Conservation (phyloP, 345 rosid species). For the Eucalyptus sideroxylon region DNA sequence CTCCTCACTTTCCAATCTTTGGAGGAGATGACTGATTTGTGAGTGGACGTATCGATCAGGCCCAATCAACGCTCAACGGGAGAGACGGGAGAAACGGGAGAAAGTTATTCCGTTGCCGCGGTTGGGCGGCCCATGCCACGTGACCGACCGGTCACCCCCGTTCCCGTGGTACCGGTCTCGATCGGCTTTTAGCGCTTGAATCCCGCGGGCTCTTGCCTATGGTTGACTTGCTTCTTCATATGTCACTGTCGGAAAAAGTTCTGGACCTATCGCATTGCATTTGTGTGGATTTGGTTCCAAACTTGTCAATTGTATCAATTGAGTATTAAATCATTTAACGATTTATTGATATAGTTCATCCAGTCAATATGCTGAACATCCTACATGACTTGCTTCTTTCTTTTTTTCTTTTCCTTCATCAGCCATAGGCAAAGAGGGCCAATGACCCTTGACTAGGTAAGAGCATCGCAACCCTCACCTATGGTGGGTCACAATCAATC, state of each 20-base stretch:
- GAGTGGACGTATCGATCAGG: not conserved
- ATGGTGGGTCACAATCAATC: fast-evolving
- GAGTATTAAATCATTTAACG: too few relatives aligned
- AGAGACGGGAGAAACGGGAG: not conserved
- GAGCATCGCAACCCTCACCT: fast-evolving
- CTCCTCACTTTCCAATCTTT: not conserved
- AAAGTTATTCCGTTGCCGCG: not conserved
- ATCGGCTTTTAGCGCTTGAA: not conserved
- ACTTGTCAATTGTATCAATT: too few relatives aligned
- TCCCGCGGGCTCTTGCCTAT: not conserved
- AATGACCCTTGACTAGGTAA: not conserved
- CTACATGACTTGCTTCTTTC: not conserved
- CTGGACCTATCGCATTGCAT: not conserved
- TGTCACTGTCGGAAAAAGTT: not conserved
- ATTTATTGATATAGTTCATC: too few relatives aligned
- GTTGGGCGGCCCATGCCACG: not conserved
- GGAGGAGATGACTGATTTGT: not conserved
- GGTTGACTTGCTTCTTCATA: not conserved
- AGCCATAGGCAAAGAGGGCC: not conserved
- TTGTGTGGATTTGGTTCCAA: not conserved
- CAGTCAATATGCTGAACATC: fast-evolving
- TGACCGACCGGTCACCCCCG: not conserved
- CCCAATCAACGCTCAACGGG: not conserved
- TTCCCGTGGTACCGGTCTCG: not conserved
- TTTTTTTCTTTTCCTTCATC: fast-evolving